Percentiles rank a stretch among this genome's conserved stretches.
phyloP scores from a whole-genome alignment of 805 yeast species.

The Candida patagonica region DNA sequence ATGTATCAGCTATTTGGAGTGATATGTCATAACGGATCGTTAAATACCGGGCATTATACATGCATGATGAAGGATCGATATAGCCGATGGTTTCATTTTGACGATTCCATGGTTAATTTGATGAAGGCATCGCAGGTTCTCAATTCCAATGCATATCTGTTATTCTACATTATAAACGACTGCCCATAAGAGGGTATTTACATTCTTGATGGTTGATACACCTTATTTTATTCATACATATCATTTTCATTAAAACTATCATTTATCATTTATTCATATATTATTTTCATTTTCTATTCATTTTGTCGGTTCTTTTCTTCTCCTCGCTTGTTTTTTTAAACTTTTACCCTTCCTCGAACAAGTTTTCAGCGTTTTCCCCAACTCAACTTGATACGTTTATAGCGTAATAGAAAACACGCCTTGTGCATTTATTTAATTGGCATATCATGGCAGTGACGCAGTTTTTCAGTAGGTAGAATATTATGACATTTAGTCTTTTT shows the following conservation, averaged over 20 bases:
- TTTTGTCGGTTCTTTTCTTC: not conserved
- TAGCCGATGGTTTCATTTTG: constrained; percentile 84
- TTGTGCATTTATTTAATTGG: not conserved
- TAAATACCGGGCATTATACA: constrained; percentile 92
- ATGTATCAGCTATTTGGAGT: constrained; percentile 79
- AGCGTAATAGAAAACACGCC: too few relatives aligned
- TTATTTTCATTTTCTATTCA: not conserved
- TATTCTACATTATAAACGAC: constrained; percentile 33
- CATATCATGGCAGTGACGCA: constrained; percentile 7
- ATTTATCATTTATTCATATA: not conserved
- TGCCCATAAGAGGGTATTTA: constrained; percentile 4
- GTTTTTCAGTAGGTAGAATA: constrained; percentile 8
- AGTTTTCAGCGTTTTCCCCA: not conserved
- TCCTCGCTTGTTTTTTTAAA: not conserved
- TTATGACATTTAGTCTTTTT: not conserved
- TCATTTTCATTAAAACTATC: not conserved
- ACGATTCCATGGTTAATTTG: constrained; percentile 73
- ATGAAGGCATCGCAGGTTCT: constrained; percentile 58
- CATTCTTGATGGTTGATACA: not conserved
- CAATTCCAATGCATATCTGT: constrained; percentile 66
- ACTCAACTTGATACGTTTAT: too few relatives aligned
- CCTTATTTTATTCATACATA: not conserved
- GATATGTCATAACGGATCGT: constrained; percentile 84
- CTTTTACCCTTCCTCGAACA: not conserved
- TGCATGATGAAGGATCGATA: constrained; percentile 64